Evolutionary conservation across 1,284 basidiomycete genomes (phyloP), one percentile per base, ranked within the genome.

Genomic region (Sporisorium reilianum): DNA sequence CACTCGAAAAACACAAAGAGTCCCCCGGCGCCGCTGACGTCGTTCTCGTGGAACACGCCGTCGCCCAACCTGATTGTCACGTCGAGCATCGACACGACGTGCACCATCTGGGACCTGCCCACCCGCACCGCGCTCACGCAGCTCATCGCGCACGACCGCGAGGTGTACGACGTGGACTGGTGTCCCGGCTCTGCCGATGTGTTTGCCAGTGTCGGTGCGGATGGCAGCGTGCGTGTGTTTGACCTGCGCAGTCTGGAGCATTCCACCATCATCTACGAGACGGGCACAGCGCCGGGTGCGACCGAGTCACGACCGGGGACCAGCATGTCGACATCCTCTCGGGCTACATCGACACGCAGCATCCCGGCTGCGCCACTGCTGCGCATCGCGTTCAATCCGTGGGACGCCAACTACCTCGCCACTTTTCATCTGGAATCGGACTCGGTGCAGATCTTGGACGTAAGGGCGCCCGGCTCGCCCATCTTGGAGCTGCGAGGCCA

Each of bases 101-200:
- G 86, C 65, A 86, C 86, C 3, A 84, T 87, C 23, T 86, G 96
- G 96, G 97, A 99, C 84, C 93, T 99, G 82, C 93, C 97, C 77
- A 95, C 94, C 2, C 90, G 91, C 20, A 91, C 92, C n/a, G 96
- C 97, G 16, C 90, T 99, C 80, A 99, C 97, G 1, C 97, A 99
- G 85, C 79, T 87, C 23, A 86, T 87, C 38, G 97, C 97, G 0
- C 97, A 99, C 87, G 97, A 99, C 87, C 90, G 94, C 50, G 97
- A 98, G 85, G 97, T 99, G 7, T 95, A 95, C 86, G 94, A 96
- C 82, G 94, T 96, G 52, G 95, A 94, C 42, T 98, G 97, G 96
- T 90, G 97, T n/a, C 97, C 97, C 2, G 90, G 91, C n/a, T 96
- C 93, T 12, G 93, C 93, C 5, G 95, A 99, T 85, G 95, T 98